These are phyloP conservation scores for Peribolospora baueri DNA, from an alignment of 768 basidiomycete genomes.

Conservation along the genomic window DNA sequence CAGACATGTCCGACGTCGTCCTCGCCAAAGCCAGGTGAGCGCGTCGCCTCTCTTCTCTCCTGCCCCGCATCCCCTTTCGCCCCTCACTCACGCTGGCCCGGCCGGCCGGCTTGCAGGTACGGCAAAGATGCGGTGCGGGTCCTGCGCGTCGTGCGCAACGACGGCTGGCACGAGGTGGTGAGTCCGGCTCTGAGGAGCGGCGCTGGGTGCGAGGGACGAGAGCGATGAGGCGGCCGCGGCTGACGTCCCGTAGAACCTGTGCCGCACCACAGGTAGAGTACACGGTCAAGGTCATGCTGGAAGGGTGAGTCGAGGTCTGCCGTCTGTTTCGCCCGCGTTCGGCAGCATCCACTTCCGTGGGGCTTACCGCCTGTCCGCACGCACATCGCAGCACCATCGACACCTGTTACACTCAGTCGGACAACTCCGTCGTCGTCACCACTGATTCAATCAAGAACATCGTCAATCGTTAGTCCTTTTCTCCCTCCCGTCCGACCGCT, in stretches of 20 bases:
- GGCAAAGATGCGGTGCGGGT: conserved; percentile 79
- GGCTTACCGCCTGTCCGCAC: not conserved
- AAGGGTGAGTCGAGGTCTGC: conserved; percentile 33
- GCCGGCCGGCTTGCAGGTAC: conserved; percentile 15
- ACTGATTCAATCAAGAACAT: conserved; percentile 52
- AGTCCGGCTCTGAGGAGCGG: too few relatives aligned
- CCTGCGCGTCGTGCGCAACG: conserved; percentile 45
- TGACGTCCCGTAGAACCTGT: too few relatives aligned
- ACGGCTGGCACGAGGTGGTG: conserved; percentile 36
- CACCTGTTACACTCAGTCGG: conserved; percentile 45
- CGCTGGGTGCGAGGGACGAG: too few relatives aligned
- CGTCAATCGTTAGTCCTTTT: conserved; percentile 13
- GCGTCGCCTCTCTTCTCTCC: too few relatives aligned
- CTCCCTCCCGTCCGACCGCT: conserved; percentile 32
- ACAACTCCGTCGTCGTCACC: conserved; percentile 68
- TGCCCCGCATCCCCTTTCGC: too few relatives aligned
- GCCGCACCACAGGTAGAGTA: conserved; percentile 30
- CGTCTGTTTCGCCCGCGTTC: not conserved
- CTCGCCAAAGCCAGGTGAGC: too few relatives aligned
- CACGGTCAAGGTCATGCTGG: conserved; percentile 50
- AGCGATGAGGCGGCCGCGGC: too few relatives aligned
- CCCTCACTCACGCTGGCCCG: too few relatives aligned
- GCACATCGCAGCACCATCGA: conserved; percentile 21
- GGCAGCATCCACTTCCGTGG: not conserved
- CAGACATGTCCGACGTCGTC: not conserved